These are phyloP conservation scores for Musa itinerans DNA, from an alignment of 176 grass and related monocot species.

Conservation along the genomic window DNA sequence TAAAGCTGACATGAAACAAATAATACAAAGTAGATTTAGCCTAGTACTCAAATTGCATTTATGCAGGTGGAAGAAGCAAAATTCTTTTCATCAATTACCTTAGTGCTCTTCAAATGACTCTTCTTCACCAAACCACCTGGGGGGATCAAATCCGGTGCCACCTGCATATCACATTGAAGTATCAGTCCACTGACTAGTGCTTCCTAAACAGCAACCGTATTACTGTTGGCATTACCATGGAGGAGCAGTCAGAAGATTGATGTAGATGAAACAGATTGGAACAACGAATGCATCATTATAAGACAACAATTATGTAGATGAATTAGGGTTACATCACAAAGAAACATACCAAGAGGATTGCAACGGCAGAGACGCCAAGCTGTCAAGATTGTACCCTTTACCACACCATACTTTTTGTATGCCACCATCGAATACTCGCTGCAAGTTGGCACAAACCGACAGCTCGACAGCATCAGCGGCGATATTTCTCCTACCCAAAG, in stretches of 20 bases:
- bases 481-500: slow-evolving; percentile 68
- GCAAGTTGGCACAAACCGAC: slow-evolving; percentile 75
- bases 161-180: slow-evolving; percentile 25
- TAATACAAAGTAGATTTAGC: no score
- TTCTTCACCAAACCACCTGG: slow-evolving; percentile 77
- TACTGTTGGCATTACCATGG: not conserved
- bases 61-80: not conserved
- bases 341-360: slow-evolving; percentile 60
- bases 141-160: slow-evolving; percentile 75
- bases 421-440: slow-evolving; percentile 84
- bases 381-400: slow-evolving; percentile 65
- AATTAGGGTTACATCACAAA: not conserved
- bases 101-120: slow-evolving; percentile 31
- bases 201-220: not conserved
- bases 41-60: not conserved
- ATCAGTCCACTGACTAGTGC: not conserved
- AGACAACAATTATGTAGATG: not conserved
- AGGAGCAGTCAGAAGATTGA: not conserved
- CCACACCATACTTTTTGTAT: slow-evolving; percentile 58
- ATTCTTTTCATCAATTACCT: not conserved
- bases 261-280: not conserved
- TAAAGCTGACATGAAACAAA: no score
- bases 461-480: slow-evolving; percentile 66
- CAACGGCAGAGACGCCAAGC: slow-evolving; percentile 67
- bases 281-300: not conserved